Evolutionary conservation across 345 rosid species (phyloP), one percentile per base, ranked within the genome.

Genomic region (Adansonia digitata): DNA sequence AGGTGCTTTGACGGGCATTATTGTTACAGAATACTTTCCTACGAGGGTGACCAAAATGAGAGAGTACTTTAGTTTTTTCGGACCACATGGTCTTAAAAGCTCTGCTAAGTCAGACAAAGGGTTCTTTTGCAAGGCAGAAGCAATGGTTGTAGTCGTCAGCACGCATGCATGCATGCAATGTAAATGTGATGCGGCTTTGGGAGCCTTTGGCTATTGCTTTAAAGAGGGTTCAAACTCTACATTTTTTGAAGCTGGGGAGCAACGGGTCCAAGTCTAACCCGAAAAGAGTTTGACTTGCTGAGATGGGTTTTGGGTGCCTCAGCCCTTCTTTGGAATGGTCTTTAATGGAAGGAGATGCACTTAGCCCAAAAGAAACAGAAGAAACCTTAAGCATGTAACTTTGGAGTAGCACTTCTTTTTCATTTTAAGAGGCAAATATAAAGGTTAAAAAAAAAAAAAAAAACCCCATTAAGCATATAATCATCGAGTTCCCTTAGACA

Each of bases 281-380:
- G 60, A 79, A 84, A 86, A 85, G 90, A n/a, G 80, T 88, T 88
- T 86, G 88, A 86, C 92, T 79, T 82, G 74, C 75, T 46, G 78
- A 69, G 61, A 24, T 37, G 39, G 77, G 37, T 69, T 22, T 31
- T 60, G 56, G 17, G 31, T 52, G 8, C 35, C 67, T 39, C 13
- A 2, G 26, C 18, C 12, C 49, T 43, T 53, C 22, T 55, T 64
- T 46, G 53, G 40, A 67, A 67, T 75, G 66, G 65, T 74, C 77
- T 59, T 20, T 74, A 13, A 14, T 27, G 37, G 12, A 27, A 59
- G 39, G 7, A 52, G 69, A 18, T 35, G 22, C 67, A 15, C 43
- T 17, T 63, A 63, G 15, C 49, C 51, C 70, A 40, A 60, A 43
- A 18, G 15, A 67, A 46, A 4, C 56, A 64, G 64, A 26, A 20